Percentiles rank a stretch among this genome's conserved stretches.
phyloP scores from a whole-genome alignment of 1,284 basidiomycete genomes.

The Vanrija humicola region DNA sequence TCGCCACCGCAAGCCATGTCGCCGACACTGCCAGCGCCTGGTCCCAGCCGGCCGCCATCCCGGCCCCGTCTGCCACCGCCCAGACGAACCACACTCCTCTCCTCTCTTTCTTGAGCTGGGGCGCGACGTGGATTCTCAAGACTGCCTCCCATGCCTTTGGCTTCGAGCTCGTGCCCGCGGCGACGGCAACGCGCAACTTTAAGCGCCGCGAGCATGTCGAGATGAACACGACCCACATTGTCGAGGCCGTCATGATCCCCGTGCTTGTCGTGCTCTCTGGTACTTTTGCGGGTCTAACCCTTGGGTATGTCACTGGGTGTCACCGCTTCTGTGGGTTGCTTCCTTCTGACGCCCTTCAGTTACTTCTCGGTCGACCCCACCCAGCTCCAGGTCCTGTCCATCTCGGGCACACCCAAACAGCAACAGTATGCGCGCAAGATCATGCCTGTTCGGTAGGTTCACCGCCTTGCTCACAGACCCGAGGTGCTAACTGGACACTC shows the following conservation, averaged over 20 bases:
- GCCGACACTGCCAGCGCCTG: not conserved
- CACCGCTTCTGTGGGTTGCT: not conserved
- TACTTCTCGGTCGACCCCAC: conserved; percentile 94
- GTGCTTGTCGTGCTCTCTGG: conserved; percentile 57
- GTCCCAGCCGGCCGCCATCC: not conserved
- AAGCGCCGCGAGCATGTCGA: not conserved
- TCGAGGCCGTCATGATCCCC: conserved; percentile 54
- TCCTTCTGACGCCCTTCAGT: conserved; percentile 47
- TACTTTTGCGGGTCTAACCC: conserved; percentile 57
- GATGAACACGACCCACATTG: conserved; percentile 18
- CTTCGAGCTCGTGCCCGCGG: conserved; percentile 3
- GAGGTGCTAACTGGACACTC: not conserved
- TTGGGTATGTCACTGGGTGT: conserved; percentile 26
- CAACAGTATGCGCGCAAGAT: conserved; percentile 77
- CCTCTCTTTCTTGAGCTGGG: not conserved
- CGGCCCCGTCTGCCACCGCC: not conserved
- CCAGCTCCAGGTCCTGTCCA: conserved; percentile 78
- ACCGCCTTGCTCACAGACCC: not conserved
- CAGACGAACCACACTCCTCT: not conserved
- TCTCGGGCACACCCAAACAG: conserved; percentile 78
- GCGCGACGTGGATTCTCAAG: not conserved
- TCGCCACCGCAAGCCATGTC: no score
- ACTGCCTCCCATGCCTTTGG: not conserved
- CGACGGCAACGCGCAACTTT: not conserved
- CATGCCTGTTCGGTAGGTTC: conserved; percentile 64